phyloP scores from a whole-genome alignment of 257 asterid genomes.

The Linderniella brevidens region DNA sequence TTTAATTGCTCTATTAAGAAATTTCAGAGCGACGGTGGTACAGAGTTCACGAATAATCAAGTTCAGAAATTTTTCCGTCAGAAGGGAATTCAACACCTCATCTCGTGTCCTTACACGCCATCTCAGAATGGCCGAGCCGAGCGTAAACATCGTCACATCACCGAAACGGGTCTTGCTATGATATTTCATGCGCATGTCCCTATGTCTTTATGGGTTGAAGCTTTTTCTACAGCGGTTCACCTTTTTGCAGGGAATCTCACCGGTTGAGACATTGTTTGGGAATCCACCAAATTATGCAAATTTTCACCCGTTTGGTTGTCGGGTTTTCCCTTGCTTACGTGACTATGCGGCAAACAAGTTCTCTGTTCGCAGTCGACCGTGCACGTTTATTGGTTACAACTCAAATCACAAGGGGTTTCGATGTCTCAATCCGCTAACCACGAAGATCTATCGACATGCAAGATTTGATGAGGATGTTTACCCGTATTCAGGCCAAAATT shows the following conservation, averaged over 20 bases:
- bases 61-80: not conserved
- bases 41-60: not conserved
- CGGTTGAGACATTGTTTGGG: too few relatives aligned
- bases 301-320: not conserved
- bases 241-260: too few relatives aligned
- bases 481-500: not conserved
- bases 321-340: not conserved
- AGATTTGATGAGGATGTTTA: not conserved
- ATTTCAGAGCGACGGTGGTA: not conserved
- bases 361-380: too few relatives aligned
- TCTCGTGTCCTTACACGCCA: constrained; percentile 4
- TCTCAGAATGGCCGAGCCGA: constrained; percentile 5
- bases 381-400: not conserved
- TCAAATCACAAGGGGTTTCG: constrained; percentile 1
- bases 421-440: not conserved
- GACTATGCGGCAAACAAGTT: not conserved
- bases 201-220: not conserved
- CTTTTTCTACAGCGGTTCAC: not conserved
- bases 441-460: not conserved
- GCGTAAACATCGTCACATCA: too few relatives aligned
- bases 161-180: not conserved
- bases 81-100: not conserved
- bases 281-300: not conserved
- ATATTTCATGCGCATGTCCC: constrained; percentile 2
- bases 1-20: not conserved